Evolutionary conservation across 768 basidiomycete genomes (phyloP).

Genomic region (Cytidiella melzeri): DNA sequence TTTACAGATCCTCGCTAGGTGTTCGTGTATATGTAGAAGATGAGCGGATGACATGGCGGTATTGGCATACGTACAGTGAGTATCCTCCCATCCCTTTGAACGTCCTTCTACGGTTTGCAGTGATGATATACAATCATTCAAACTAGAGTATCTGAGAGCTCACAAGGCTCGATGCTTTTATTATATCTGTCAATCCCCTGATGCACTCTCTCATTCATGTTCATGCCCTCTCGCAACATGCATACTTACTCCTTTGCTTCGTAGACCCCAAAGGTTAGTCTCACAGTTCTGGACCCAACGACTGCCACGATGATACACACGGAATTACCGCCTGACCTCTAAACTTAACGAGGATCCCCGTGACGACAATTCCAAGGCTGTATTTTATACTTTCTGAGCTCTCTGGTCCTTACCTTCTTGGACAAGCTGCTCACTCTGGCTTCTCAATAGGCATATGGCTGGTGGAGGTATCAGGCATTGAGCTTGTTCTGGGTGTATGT

Average conservation of each 20-base stretch:
- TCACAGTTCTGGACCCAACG: not conserved
- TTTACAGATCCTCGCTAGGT: conserved; percentile 3
- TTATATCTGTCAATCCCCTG: conserved; percentile 61
- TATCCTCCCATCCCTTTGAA: not conserved
- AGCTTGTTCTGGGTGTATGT: too few species aligned
- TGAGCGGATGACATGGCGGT: not conserved
- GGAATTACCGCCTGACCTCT: conserved; percentile 85
- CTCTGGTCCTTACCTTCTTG: too few species aligned
- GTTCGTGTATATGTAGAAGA: not conserved
- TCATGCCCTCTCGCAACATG: not conserved
- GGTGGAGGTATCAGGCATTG: too few species aligned
- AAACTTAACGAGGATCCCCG: conserved; percentile 28
- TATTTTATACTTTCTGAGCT: conserved; percentile 59
- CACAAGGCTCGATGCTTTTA: conserved; percentile 60
- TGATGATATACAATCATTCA: conserved; percentile 67
- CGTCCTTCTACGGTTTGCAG: conserved; percentile 13
- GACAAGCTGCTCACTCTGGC: too few species aligned
- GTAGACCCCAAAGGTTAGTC: conserved; percentile 7
- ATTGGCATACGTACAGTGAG: conserved; percentile 10
- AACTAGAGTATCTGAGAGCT: conserved; percentile 93
- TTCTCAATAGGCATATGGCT: too few species aligned
- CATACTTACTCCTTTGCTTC: conserved; percentile 6
- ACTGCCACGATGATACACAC: conserved; percentile 51
- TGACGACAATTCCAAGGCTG: conserved; percentile 84
- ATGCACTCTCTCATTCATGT: conserved; percentile 24